Percentiles rank a stretch among this genome's conserved stretches.
phyloP scores from a whole-genome alignment of 2,329 filamentous ascomycete species.

The Periconia macrospinosa region DNA sequence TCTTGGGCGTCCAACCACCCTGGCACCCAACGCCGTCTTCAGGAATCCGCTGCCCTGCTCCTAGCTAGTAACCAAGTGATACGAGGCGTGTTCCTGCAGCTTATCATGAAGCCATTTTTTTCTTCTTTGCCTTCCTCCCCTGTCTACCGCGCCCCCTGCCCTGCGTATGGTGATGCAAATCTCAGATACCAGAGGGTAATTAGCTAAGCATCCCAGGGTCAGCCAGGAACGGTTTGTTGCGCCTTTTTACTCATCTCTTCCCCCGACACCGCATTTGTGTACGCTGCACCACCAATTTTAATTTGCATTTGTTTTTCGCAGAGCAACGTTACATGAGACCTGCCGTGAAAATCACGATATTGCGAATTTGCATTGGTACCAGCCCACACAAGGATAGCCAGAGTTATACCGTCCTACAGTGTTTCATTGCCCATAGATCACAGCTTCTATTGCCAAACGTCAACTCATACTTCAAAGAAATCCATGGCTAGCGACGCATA shows the following conservation, averaged over 20 bases:
- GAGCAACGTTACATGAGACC: not conserved
- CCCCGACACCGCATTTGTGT: not conserved
- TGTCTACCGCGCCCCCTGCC: too few species aligned
- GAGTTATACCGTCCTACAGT: not conserved
- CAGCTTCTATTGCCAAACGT: not conserved
- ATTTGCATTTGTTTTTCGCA: not conserved
- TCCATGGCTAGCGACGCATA: not conserved
- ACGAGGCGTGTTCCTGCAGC: too few species aligned
- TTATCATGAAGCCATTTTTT: not conserved
- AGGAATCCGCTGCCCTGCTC: not conserved
- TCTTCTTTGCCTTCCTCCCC: not conserved
- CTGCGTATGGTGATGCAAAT: not conserved
- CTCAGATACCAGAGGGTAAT: not conserved
- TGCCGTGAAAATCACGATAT: not conserved
- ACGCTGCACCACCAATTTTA: not conserved
- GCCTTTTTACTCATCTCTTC: not conserved
- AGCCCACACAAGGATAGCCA: not conserved
- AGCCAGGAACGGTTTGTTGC: not conserved
- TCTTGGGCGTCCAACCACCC: too few species aligned
- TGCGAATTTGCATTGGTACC: not conserved
- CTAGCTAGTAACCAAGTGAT: too few species aligned
- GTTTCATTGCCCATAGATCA: not conserved
- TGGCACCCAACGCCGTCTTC: not conserved
- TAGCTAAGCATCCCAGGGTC: not conserved
- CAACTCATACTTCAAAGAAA: not conserved